phyloP scores from a whole-genome alignment of 768 basidiomycete species.

The Mrakia frigida region DNA sequence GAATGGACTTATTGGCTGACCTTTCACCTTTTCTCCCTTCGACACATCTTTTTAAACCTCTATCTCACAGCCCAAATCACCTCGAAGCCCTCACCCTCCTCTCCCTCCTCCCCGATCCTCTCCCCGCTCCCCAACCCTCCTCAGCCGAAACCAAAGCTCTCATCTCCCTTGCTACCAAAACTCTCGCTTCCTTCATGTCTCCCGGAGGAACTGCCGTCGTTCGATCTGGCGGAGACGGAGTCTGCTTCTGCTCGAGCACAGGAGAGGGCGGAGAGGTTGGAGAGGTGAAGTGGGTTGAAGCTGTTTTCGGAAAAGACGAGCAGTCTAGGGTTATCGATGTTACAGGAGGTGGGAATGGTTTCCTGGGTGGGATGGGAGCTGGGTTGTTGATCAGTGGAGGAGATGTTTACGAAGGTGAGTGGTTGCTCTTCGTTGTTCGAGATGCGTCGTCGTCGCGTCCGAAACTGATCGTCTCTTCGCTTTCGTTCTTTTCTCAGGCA shows the following conservation, averaged over 20 bases:
- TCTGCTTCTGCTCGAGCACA: background rate
- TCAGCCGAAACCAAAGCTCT: background rate
- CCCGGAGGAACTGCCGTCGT: conserved; percentile 19
- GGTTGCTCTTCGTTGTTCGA: background rate
- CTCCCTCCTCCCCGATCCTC: conserved; percentile 7
- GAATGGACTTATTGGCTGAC: background rate
- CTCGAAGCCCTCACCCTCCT: conserved; percentile 30
- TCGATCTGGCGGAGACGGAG: conserved; percentile 17
- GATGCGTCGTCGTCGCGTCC: background rate
- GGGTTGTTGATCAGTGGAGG: conserved; percentile 18
- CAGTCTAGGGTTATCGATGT: conserved; percentile 30
- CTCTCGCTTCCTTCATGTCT: conserved; percentile 1
- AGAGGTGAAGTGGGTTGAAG: conserved; percentile 19
- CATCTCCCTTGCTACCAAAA: conserved; percentile 11
- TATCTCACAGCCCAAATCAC: conserved; percentile 25
- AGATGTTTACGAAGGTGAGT: conserved; percentile 20
- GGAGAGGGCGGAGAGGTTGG: background rate
- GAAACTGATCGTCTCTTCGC: background rate
- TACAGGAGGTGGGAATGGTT: conserved; percentile 28
- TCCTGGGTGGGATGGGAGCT: conserved; percentile 26
- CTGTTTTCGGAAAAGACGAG: conserved; percentile 24
- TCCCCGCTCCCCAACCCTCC: background rate
- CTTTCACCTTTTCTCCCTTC: background rate
- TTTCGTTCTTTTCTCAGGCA: background rate
- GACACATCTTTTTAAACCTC: background rate